Evolutionary conservation across 139 green algal species (phyloP), one percentile per base, ranked within the genome.

Genomic region (Diplosphaera chodatii): DNA sequence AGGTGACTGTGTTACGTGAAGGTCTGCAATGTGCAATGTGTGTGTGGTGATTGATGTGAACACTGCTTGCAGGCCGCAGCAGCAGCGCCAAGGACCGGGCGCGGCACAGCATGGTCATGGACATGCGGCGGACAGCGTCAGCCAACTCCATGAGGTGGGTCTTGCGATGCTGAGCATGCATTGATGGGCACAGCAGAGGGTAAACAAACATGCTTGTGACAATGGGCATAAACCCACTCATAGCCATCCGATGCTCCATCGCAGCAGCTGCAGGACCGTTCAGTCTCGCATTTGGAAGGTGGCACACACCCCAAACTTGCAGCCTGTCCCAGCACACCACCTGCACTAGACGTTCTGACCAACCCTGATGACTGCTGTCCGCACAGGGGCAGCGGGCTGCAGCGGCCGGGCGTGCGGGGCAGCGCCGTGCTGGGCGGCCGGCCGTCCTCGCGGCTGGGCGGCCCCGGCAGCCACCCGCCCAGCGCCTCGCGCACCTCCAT

Each of bases 51-150:
- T 68, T 8, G 30, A n/a, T n/a, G n/a, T n/a, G n/a, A n/a, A n/a
- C n/a, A n/a, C n/a, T n/a, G n/a, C 20, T 3, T 28, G n/a, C 41
- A 37, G 30, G 40, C 30, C 63, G 33, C 69, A 76, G 69, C 73
- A 69, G 69, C 59, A 33, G 67, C n/a, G 10, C 34, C 30, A 31
- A 33, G 25, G 10, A 63, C 55, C 22, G 25, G 59, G 4, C 27
- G 25, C 15, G 27, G 27, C 59, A 65, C 59, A 65, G 59, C 59
- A 65, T 15, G 25, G 59, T 59, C 3, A 10, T 59, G 48, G 48
- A 59, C 48, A 23, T 59, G 13, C 48, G 48, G 10, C 48, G 48
- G 16, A 27, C 48, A 27, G 48, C 48, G 13, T 27, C 48, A 59
- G 48, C 48, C 13, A 59, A 59, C 25, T 23, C 48, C 8, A 25